Evolutionary conservation across 805 yeast genomes (phyloP).

Genomic region (Lachancea thermotolerans): DNA sequence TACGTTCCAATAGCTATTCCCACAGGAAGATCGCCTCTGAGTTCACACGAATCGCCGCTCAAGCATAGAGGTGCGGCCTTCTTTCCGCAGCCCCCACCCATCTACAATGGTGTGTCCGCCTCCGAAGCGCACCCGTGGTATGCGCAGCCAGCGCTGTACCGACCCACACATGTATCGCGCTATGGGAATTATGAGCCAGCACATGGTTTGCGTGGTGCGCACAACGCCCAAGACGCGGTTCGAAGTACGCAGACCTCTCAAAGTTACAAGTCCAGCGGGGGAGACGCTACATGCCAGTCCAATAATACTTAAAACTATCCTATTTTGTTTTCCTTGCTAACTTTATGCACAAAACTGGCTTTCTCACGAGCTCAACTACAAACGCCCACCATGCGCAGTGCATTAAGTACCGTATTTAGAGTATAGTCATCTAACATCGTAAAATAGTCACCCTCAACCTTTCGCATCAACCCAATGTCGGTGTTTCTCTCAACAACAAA

Average conservation of each 20-base stretch:
- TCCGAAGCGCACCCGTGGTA: slow-evolving; percentile 4
- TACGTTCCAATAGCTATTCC: not conserved
- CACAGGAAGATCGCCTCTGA: not conserved
- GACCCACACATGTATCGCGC: not conserved
- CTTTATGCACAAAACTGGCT: too few species aligned
- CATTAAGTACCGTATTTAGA: too few species aligned
- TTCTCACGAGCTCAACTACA: too few species aligned
- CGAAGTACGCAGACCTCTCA: not conserved
- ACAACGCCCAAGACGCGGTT: too few species aligned
- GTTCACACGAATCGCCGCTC: slow-evolving; percentile 3
- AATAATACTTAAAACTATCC: slow-evolving; percentile 5
- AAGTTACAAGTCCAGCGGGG: slow-evolving; percentile 24
- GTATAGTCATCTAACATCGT: too few species aligned
- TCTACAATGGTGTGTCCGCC: not conserved
- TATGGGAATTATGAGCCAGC: too few species aligned
- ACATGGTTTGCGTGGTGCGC: too few species aligned
- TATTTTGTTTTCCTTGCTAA: too few species aligned
- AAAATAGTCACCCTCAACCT: too few species aligned
- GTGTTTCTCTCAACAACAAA: too few species aligned
- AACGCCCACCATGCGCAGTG: too few species aligned
- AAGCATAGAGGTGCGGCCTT: not conserved
- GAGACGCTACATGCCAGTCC: slow-evolving; percentile 22
- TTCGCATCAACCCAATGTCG: not conserved
- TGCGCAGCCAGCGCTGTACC: not conserved
- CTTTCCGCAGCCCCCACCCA: not conserved